Evolutionary conservation across 23 red algal species (phyloP).

Genomic region (Gracilaria domingensis): DNA sequence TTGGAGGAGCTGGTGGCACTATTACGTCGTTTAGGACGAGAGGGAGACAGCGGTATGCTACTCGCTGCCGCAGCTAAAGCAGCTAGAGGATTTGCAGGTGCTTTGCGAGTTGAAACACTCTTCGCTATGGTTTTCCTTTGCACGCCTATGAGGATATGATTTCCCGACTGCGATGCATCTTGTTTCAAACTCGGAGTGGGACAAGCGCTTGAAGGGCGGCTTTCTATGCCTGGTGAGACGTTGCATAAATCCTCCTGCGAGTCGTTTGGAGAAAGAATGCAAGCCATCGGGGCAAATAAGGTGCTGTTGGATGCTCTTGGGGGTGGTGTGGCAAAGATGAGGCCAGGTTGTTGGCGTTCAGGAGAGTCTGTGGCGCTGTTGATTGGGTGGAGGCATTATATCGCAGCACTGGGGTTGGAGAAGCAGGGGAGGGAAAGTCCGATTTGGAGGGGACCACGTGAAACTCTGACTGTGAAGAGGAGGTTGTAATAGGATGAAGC

Average conservation of each 20-base stretch:
- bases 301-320: not conserved
- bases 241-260: not conserved
- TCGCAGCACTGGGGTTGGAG: not conserved
- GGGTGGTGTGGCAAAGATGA: not conserved
- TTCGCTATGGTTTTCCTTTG: conserved; percentile 27
- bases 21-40: conserved; percentile 1
- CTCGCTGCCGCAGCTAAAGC: conserved; percentile 66
- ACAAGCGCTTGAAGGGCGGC: not conserved
- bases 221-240: not conserved
- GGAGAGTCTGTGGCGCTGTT: not conserved
- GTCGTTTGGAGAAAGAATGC: not conserved
- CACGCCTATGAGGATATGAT: not conserved
- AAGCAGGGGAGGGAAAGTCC: not conserved
- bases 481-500: not conserved
- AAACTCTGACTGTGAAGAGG: not conserved
- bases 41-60: conserved; percentile 57
- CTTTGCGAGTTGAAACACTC: not conserved
- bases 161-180: not conserved
- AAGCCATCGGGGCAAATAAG: not conserved
- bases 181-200: not conserved
- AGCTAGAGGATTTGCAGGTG: conserved; percentile 37
- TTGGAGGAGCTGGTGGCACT: conserved; percentile 24
- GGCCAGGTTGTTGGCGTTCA: not conserved
- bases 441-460: not conserved
- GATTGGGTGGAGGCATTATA: not conserved